Base-by-base conservation (phyloP, 495 filamentous ascomycete genomes). In the Lasiosphaeria ovina region DNA sequence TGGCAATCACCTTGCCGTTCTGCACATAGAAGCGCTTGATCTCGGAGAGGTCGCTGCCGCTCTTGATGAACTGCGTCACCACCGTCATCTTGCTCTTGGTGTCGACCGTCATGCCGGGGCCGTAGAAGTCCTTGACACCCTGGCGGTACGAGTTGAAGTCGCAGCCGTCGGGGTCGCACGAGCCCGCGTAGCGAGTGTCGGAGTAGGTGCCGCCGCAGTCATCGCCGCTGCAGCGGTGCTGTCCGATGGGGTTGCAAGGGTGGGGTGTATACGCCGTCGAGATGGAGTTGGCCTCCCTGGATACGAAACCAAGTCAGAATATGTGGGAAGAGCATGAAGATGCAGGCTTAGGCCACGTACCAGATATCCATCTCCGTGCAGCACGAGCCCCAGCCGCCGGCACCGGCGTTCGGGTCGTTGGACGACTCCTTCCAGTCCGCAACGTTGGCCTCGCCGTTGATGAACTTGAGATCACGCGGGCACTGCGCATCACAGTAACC, bases 111-210 rank as follows among this genome's bases (percentile, higher is more conserved):
- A 76, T 77, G 63, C 80, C 80, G 14, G 76, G 70, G 24, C 85
- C 86, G 71, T 81, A 89, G 81, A 87, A 89, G 63, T 68, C 68
- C 6, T 66, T 76, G 70, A 81, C 79, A 36, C 87, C 86, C 73
- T 83, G 75, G 54, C 81, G 82, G 81, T 83, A 90, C 14, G 85
- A 79, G 83, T 91, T 91, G 82, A 87, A 89, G 65, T 89, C 87
- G 72, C 88, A 91, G 16, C 77, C 77, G 66, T 78, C 85, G 59
- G 88, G 84, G 66, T 92, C 89, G 67, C 88, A 91, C 56, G 83
- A 80, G 49, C 80, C 84, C 47, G 70, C 72, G 65, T 78, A 80
- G 58, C 77, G 69, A 63, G 72, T 67, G 24, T 69, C 67, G 3
- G 74, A 77, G 69, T 81, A 81, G 8, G 77, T 79, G 38, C 77